Evolutionary conservation across 306 rosid species (phyloP), one percentile per base, ranked within the genome.

Genomic region (Vigna reflexopilosa): DNA sequence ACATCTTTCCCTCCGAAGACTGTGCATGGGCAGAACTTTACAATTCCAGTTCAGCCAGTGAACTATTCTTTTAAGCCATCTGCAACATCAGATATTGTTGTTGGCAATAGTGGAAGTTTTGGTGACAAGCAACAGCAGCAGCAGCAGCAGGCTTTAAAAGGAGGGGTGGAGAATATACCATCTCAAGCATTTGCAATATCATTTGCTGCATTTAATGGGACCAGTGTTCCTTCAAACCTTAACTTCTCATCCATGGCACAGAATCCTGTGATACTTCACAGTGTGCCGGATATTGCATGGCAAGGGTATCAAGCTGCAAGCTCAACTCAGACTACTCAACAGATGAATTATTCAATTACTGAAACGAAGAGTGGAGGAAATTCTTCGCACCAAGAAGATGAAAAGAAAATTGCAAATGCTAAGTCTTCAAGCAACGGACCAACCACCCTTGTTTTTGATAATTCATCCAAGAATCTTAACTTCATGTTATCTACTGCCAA

Each of bases 101-200:
- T 81, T 26, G 80, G 86, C n/a, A 85, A 77, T 36, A n/a, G 65
- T 66, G 86, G 87, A 76, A 85, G 72, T 74, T 76, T 71, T 47
- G 83, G 86, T 52, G 93, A 81, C 77, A 87, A 80, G 55, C 83
- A 84, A 78, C 87, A 77, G 5, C 88, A 85, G 36, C 83, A 84
- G 6, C 85, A 86, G 38, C 83, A 84, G 6, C 85, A 86, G 38
- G 80, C 82, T 77, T 80, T 44, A 36, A 90, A 90, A 71, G 88
- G 82, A 63, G 87, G 82, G 16, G 87, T 72, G 63, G 90, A 90
- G 64, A 58, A 72, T 56, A 80, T 80, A 55, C 87, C 93, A 47
- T 87, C 96, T 65, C 91, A 88, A 71, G 83, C 87, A 51, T 88
- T 83, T 81, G 89, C 89, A 20, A 84, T 93, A 85, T 87, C 96